phyloP scores from a whole-genome alignment of 78 protist species.

The Emiliania huxleyi region DNA sequence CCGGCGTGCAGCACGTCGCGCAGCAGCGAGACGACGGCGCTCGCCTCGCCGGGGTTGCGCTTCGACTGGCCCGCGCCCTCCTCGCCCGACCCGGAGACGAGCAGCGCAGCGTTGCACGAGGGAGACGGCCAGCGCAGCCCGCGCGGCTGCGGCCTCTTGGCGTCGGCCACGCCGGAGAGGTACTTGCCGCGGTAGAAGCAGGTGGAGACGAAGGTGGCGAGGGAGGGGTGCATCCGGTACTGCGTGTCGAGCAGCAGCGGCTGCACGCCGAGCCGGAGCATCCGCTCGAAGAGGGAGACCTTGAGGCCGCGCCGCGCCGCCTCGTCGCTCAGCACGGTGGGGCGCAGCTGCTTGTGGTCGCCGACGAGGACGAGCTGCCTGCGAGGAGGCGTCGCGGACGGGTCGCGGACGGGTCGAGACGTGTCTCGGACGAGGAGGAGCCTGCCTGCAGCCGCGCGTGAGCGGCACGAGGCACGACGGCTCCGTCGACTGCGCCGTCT shows the following conservation, averaged over 20 bases:
- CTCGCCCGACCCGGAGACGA: neutral
- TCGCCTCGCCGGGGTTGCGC: conserved; percentile 4
- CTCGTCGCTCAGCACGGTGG: neutral
- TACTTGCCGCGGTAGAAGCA: neutral
- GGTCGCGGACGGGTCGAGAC: too few relatives aligned
- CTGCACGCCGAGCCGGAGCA: neutral
- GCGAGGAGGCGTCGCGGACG: neutral
- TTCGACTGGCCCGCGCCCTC: neutral
- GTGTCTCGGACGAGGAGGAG: too few relatives aligned
- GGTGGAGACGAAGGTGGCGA: neutral
- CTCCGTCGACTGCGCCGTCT: conserved; percentile 16
- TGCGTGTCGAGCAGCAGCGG: neutral
- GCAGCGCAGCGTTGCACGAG: neutral
- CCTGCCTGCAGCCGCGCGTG: neutral
- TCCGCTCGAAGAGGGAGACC: neutral
- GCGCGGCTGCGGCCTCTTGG: neutral
- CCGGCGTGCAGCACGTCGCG: neutral
- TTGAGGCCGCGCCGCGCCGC: neutral
- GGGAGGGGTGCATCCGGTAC: neutral
- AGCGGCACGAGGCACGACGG: conserved; percentile 13
- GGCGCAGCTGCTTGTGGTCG: neutral
- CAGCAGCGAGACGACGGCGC: neutral
- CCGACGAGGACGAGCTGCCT: neutral
- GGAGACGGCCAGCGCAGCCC: neutral
- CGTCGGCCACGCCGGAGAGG: neutral